Percentiles rank a stretch among this genome's conserved stretches.
phyloP scores from a whole-genome alignment of 495 filamentous ascomycete species.

The Talaromyces stipitatus region DNA sequence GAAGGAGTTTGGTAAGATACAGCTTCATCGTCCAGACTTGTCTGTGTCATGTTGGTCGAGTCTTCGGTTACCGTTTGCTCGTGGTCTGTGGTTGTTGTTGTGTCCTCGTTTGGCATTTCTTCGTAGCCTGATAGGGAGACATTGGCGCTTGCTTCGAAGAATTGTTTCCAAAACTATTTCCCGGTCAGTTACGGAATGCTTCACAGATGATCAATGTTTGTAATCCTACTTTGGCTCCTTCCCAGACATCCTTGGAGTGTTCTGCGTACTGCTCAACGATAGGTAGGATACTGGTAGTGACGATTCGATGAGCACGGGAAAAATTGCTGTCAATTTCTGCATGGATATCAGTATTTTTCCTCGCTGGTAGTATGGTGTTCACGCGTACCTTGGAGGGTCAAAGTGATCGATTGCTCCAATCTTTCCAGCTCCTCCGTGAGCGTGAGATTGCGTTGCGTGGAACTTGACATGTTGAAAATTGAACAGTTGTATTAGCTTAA shows the following conservation, averaged over 20 bases:
- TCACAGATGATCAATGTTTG: constrained; percentile 86
- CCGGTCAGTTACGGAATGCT: constrained; percentile 68
- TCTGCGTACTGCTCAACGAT: constrained; percentile 95
- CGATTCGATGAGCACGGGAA: constrained; percentile 91
- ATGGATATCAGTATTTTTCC: not conserved
- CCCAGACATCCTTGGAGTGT: constrained; percentile 91
- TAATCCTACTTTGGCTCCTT: constrained; percentile 73
- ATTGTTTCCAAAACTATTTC: constrained; percentile 92
- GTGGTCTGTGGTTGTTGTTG: constrained; percentile 29
- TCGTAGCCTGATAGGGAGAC: constrained; percentile 96
- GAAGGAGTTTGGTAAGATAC: constrained; percentile 31
- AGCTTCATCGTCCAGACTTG: constrained; percentile 16
- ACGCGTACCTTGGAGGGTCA: constrained; percentile 77
- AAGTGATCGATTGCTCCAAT: constrained; percentile 90
- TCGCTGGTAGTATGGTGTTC: not conserved
- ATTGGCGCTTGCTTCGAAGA: constrained; percentile 97
- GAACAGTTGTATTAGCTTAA: not conserved
- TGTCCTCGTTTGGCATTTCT: constrained; percentile 53
- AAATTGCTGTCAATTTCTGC: constrained; percentile 98
- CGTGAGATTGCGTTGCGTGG: constrained; percentile 58
- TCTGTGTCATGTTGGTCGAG: constrained; percentile 39
- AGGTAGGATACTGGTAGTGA: constrained; percentile 87
- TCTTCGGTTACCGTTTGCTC: constrained; percentile 45
- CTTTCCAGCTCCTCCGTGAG: constrained; percentile 95
- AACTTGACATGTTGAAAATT: constrained; percentile 30